phyloP scores from a whole-genome alignment of 2,329 filamentous ascomycete species.

The Penicillium digitatum region DNA sequence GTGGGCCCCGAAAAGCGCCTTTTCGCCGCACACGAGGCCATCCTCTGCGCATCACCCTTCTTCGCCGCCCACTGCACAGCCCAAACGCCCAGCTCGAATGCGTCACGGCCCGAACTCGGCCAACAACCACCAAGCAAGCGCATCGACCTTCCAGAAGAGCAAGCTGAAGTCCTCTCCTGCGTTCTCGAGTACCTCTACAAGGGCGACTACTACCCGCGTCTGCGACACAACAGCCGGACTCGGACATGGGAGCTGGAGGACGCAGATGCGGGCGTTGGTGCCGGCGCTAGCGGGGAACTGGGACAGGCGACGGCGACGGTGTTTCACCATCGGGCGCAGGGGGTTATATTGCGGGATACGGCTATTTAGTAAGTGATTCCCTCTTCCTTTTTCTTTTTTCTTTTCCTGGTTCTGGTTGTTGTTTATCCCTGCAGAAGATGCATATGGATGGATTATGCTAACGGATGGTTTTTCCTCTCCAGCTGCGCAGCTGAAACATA shows the following conservation, averaged over 20 bases:
- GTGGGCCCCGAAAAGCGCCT: constrained; percentile 78
- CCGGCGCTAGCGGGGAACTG: not conserved
- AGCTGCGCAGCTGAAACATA: constrained; percentile 78
- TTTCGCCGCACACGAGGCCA: constrained; percentile 86
- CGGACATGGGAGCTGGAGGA: constrained; percentile 81
- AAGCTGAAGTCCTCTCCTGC: constrained; percentile 85
- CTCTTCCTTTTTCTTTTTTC: not conserved
- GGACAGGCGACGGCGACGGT: constrained; percentile 60
- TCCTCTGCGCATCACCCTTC: constrained; percentile 73
- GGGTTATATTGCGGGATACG: constrained; percentile 77
- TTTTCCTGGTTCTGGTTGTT: not conserved
- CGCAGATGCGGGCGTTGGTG: constrained; percentile 39
- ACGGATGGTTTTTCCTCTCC: not conserved
- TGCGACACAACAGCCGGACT: constrained; percentile 75
- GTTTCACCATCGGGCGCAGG: constrained; percentile 61
- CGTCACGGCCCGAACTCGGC: constrained; percentile 5
- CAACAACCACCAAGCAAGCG: constrained; percentile 54
- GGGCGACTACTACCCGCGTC: constrained; percentile 83
- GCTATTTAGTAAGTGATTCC: constrained; percentile 65
- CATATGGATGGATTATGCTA: not conserved
- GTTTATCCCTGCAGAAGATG: no score
- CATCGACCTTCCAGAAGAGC: constrained; percentile 76
- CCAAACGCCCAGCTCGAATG: constrained; percentile 38
- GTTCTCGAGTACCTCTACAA: constrained; percentile 91
- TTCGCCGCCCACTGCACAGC: constrained; percentile 64